Base-by-base conservation (phyloP, 2,329 filamentous ascomycete species). In the Cercospora sesami region DNA sequence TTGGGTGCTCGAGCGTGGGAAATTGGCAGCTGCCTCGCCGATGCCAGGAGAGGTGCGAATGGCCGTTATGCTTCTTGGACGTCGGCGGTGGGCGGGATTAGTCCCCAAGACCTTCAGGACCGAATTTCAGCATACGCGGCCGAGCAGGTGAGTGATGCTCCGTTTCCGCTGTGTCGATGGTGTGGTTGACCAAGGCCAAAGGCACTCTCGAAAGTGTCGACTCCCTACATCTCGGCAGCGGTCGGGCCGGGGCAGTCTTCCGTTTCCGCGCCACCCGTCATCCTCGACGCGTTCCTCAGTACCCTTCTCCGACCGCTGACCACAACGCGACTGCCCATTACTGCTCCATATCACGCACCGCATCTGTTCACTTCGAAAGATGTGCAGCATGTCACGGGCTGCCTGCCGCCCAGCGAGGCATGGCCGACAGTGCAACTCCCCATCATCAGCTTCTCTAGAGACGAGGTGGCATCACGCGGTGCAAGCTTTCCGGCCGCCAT, bases 1-100 rank as follows among this genome's bases (percentile, higher is more conserved):
- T 75, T 85, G 2, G 83, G 83, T 2, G 71, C 65, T 6, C 57
- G 51, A 16, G 62, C 62, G 8, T 65, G 65, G 62, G 62, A 67
- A 16, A 53, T 67, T 36, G 69, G 59, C 16, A 12, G 42, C 26
- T 57, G 59, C 26, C 45, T 48, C 5, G 26, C 48, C 31, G 36
- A 31, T 30, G 26, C 16, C 28, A 26, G 36, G 23, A 42, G 21
- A 9, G 59, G 42, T 36, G 59, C 36, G 30, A n/a, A 61, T 14
- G 23, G 45, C 10, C 45, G 45, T 2, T 66, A 62, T 60, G 59
- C 60, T n/a, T 63, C 65, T 16, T 66, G 65, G 65, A 63, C 60
- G 10, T 33, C 55, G 16, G 65, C 65, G 18, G 53, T 66, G 31
- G 65, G 58, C 31, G 65, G 65, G 3, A 26, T 39, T 18, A 36